phyloP scores from a whole-genome alignment of 2,329 filamentous ascomycete genomes.

The Rutstroemia sp. region DNA sequence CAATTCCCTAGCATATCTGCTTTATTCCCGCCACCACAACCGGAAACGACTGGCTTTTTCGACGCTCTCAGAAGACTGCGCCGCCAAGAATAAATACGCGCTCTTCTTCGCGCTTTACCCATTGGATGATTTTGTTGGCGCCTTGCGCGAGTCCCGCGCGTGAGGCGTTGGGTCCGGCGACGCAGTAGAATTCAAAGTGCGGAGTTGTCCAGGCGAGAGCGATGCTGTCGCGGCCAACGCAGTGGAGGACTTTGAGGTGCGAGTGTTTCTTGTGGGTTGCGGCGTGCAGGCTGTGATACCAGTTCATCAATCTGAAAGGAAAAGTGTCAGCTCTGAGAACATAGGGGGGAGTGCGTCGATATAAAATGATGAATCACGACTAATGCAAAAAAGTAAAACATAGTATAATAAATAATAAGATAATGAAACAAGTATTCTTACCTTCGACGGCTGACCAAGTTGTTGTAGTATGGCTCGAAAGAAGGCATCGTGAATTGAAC shows the following conservation, averaged over 20 bases:
- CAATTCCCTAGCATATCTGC: too few relatives aligned
- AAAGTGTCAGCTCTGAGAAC: constrained; percentile 9
- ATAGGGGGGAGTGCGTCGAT: neutral
- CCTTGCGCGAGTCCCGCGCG: constrained; percentile 67
- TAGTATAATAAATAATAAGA: neutral
- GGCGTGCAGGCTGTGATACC: constrained; percentile 81
- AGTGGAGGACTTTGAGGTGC: constrained; percentile 80
- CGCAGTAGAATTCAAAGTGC: constrained; percentile 87
- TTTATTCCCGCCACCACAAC: too few relatives aligned
- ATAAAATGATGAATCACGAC: too few relatives aligned
- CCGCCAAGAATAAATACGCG: constrained; percentile 94
- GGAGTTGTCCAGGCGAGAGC: constrained; percentile 88
- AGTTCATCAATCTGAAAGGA: constrained; percentile 57
- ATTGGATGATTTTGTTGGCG: constrained; percentile 83
- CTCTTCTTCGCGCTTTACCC: constrained; percentile 88
- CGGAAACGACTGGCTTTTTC: neutral
- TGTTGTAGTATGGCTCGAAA: constrained; percentile 60
- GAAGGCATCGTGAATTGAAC: constrained; percentile 94
- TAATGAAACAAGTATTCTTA: constrained; percentile 28
- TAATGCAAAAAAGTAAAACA: too few relatives aligned
- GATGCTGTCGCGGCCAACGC: constrained; percentile 64
- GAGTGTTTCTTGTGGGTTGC: constrained; percentile 78
- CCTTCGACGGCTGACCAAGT: constrained; percentile 54
- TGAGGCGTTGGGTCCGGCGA: constrained; percentile 69
- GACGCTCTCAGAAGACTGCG: constrained; percentile 59